Base-by-base conservation (phyloP, 768 basidiomycete genomes). In the Suillus hirtellus region DNA sequence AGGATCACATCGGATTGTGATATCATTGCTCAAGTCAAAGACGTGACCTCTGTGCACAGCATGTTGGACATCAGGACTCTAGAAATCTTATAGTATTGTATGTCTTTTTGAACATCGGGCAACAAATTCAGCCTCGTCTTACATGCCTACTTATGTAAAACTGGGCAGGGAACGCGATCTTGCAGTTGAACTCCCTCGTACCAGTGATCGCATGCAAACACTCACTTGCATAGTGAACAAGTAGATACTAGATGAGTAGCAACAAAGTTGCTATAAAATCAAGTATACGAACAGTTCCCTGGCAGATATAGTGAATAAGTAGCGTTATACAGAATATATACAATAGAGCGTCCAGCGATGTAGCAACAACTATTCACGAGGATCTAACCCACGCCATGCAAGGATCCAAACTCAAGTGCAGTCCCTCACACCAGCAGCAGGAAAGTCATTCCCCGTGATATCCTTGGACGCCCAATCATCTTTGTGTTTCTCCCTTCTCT, bases 401-500 rank as follows among this genome's bases (percentile, higher is more conserved):
- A 24, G 21, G 3, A 50, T 15, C 35, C 47, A 15, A 50, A 8
- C 15, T 50, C 24, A 50, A 27, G 9, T 15, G 4, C 47, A 2
- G 7, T 24, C 15, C 49, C 27, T 50, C 27, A 50, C 31, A 34
- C 27, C 43, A 11, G 73, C 68, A 56, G 71, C 75, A 12, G 73
- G 73, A 27, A 64, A 73, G 14, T 73, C 66, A 43, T 70, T 61
- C 58, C 73, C 70, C 4, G 72, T 68, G 46, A 60, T 66, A 27
- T 75, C 70, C 46, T 75, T 76, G 58, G 76, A 76, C 31, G 72
- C 73, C 43, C 67, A 66, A 61, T 76, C 74, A 35, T 75, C 72
- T 2, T 76, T 72, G 61, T 75, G 73, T 21, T 75, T 72, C 21
- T 72, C 71, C 44, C 72, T 72, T 31, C 72, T 75, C 60, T 75